A percentile compares a stretch with the other conserved stretches of the same genome.
These are phyloP conservation scores for Epicoccum nigrum DNA, from an alignment of 2,329 filamentous ascomycete species.

Conservation along the genomic window DNA sequence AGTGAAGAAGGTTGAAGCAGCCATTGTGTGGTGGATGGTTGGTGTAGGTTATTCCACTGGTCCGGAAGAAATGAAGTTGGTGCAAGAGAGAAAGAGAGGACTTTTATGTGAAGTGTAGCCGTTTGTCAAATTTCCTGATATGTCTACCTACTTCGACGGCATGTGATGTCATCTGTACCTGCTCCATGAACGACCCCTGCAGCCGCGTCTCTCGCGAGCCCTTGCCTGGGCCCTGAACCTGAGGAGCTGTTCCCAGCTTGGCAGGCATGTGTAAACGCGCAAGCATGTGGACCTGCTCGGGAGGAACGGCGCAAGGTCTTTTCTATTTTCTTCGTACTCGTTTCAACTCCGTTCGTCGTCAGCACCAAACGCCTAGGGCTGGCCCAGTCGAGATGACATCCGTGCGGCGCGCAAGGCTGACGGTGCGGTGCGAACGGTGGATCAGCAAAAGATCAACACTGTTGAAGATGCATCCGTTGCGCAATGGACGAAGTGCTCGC, in stretches of 20 bases:
- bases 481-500: no score
- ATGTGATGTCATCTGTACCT: slow-evolving; percentile 13
- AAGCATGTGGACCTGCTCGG: slow-evolving; percentile 6
- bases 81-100: neutral
- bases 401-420: slow-evolving; percentile 4
- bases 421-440: neutral
- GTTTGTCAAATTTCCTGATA: slow-evolving; percentile 7
- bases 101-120: neutral
- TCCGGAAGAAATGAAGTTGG: neutral
- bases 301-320: slow-evolving; percentile 14
- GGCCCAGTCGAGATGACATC: slow-evolving; percentile 3
- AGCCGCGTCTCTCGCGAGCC: neutral
- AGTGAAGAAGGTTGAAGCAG: slow-evolving; percentile 38
- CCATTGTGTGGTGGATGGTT: slow-evolving; percentile 28
- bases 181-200: slow-evolving; percentile 7
- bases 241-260: slow-evolving; percentile 8
- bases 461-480: neutral
- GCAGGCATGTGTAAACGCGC: slow-evolving; percentile 12
- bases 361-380: slow-evolving; percentile 4
- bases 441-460: neutral
- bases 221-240: no score
- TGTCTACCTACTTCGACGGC: slow-evolving; percentile 1
- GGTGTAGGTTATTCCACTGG: neutral
- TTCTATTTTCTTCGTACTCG: slow-evolving; percentile 6
- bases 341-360: slow-evolving; percentile 8